Base-by-base conservation (phyloP, 2,329 filamentous ascomycete genomes). In the Septoria petroselini region DNA sequence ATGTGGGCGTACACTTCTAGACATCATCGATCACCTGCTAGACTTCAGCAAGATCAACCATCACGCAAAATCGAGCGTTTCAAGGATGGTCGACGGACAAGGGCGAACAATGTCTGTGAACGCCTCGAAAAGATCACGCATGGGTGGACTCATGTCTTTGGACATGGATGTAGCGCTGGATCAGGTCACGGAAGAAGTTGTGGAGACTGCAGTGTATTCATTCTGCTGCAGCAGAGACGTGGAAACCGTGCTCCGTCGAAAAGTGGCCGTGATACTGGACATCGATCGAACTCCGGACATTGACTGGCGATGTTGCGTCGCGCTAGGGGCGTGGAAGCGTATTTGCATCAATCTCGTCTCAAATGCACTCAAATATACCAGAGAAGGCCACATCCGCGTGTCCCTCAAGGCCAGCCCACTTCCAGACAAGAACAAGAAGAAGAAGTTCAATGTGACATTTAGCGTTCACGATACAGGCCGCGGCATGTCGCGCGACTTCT, bases 401-500 rank as follows among this genome's bases (percentile, higher is more conserved):
- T 57, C 58, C 0, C 43, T 67, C 30, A 58, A 48, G 14, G 53
- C 56, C 3, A 49, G 43, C 21, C 55, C 54, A 11, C 46, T 58
- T 4, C 46, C 55, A 3, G 54, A 59, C 8, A 59, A 55, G 44
- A 44, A 47, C 11, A 48, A 58, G 11, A 45, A 48, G 14, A 58
- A 53, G 35, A 49, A 48, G 1, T 60, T 59, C 45, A 59, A 60
- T 35, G 62, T 58, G 9, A 55, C 53, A 0, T 54, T 63, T 18
- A 54, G 52, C 7, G 77, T 88, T 0, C 70, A 72, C 0, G 85
- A 88, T 57, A 84, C 82, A 0, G 85, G 85, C 0, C 75, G 74
- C 29, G 85, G 85, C 1, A 88, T 88, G 42, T 77, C 77, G 0
- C 71, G 78, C 9, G 80, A 85, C 6, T 88, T 82, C 54, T 66